phyloP scores from a whole-genome alignment of 352 stramenopile species.

The Globisporangium takayamanum region DNA sequence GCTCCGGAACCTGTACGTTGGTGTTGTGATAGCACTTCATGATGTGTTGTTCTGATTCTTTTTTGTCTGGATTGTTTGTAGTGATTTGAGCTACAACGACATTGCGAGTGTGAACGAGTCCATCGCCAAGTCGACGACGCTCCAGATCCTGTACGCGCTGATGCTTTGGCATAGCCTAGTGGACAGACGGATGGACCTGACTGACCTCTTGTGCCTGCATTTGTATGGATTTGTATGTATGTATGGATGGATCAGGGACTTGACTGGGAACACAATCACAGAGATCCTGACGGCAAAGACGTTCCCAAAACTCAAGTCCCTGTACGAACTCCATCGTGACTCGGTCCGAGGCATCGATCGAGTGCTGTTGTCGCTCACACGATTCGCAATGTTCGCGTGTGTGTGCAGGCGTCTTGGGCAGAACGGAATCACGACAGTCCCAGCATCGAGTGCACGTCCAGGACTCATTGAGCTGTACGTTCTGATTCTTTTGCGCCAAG shows the following conservation, averaged over 20 bases:
- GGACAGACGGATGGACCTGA: too few species aligned
- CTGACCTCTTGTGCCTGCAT: neutral
- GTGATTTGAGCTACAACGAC: constrained; percentile 5
- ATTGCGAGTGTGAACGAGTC: constrained; percentile 1
- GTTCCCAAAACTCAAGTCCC: constrained; percentile 1
- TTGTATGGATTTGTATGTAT: too few species aligned
- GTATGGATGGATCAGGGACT: neutral
- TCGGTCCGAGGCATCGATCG: neutral
- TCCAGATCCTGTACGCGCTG: neutral
- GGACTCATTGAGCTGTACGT: constrained; percentile 5
- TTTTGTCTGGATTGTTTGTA: neutral
- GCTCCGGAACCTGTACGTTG: constrained; percentile 2
- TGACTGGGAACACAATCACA: neutral
- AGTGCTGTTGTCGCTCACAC: neutral
- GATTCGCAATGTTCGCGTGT: neutral
- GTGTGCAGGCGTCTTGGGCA: neutral
- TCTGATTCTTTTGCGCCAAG: neutral
- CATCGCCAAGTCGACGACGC: constrained; percentile 1
- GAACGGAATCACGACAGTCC: constrained; percentile 2
- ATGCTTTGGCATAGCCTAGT: neutral
- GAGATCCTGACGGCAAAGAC: neutral
- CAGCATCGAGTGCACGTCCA: neutral
- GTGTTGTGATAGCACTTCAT: neutral
- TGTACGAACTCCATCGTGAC: neutral
- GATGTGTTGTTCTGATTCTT: neutral